A percentile compares a stretch with the other conserved stretches of the same genome.
Evolutionary conservation across 805 yeast genomes (phyloP).

Genomic region (Cyberlindnera mississippiensis): DNA sequence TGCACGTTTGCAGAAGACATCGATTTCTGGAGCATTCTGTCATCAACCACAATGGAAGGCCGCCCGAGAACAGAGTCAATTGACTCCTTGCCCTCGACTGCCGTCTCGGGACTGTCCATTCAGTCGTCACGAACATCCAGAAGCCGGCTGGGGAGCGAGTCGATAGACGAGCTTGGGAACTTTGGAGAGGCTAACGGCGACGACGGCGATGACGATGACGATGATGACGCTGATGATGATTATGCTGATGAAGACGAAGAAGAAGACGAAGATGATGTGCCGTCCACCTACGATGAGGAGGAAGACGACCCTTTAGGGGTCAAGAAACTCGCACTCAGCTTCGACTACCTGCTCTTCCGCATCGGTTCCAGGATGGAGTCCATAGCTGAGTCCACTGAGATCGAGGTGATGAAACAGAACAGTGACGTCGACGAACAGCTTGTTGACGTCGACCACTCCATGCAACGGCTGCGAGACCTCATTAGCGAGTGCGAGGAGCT

Average conservation of each 20-base stretch:
- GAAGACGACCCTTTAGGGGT: slow-evolving; percentile 61
- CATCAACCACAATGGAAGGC: no score
- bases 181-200: no score
- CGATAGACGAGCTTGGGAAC: not conserved
- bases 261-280: slow-evolving; percentile 2
- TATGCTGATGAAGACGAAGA: slow-evolving; percentile 1
- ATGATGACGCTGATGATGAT: not conserved
- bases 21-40: no score
- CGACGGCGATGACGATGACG: slow-evolving; percentile 3
- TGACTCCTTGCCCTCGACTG: slow-evolving; percentile 3
- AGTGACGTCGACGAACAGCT: slow-evolving; percentile 19
- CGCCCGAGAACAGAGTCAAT: slow-evolving; percentile 1
- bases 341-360: slow-evolving; percentile 61
- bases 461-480: slow-evolving; percentile 37
- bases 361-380: slow-evolving; percentile 52
- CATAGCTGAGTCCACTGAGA: slow-evolving; percentile 41
- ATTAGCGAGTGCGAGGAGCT: slow-evolving; percentile 44
- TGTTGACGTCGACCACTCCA: slow-evolving; percentile 36
- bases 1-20: no score
- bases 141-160: not conserved
- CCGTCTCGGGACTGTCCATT: not conserved
- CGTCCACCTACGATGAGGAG: slow-evolving; percentile 21
- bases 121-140: slow-evolving; percentile 1
- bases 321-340: slow-evolving; percentile 53
- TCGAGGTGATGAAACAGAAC: slow-evolving; percentile 25